Percentiles rank a stretch among this genome's conserved stretches.
phyloP scores from a whole-genome alignment of 768 basidiomycete species.

The Lentinula raphanica region DNA sequence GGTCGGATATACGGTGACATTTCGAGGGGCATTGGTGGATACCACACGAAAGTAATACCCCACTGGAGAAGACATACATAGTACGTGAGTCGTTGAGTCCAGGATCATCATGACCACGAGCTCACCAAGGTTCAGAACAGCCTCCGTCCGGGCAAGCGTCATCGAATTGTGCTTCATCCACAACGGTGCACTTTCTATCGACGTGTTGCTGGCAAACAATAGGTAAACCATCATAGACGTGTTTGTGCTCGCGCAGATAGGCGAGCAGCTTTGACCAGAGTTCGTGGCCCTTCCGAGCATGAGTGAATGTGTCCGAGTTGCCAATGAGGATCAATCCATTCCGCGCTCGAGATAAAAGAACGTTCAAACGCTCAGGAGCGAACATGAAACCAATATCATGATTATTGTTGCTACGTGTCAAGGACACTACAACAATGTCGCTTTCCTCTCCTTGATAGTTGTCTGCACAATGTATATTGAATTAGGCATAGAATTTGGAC shows the following conservation, averaged over 20 bases:
- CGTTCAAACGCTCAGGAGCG: conserved; percentile 64
- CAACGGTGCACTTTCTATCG: conserved; percentile 30
- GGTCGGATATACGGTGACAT: conserved; percentile 53
- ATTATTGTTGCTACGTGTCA: conserved; percentile 54
- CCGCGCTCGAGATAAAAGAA: conserved; percentile 64
- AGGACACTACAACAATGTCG: conserved; percentile 56
- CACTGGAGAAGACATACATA: conserved; percentile 28
- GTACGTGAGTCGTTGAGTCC: not conserved
- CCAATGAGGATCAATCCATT: conserved; percentile 64
- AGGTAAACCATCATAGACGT: conserved; percentile 59
- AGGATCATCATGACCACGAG: not conserved
- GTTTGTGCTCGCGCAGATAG: conserved; percentile 33
- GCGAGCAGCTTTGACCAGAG: conserved; percentile 49
- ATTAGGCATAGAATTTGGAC: no score
- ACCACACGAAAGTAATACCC: conserved; percentile 41
- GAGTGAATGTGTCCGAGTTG: conserved; percentile 52
- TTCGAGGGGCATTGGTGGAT: conserved; percentile 52
- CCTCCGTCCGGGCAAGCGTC: conserved; percentile 55
- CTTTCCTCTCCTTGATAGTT: conserved; percentile 78
- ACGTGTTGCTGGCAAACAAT: conserved; percentile 54
- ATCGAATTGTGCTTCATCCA: conserved; percentile 44
- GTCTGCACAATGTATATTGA: conserved; percentile 42
- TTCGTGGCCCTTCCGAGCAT: conserved; percentile 43
- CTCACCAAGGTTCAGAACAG: conserved; percentile 56
- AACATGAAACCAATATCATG: conserved; percentile 69